These are phyloP conservation scores for Puccinia hordei DNA, from an alignment of 1,284 basidiomycete species.

Conservation along the genomic window DNA sequence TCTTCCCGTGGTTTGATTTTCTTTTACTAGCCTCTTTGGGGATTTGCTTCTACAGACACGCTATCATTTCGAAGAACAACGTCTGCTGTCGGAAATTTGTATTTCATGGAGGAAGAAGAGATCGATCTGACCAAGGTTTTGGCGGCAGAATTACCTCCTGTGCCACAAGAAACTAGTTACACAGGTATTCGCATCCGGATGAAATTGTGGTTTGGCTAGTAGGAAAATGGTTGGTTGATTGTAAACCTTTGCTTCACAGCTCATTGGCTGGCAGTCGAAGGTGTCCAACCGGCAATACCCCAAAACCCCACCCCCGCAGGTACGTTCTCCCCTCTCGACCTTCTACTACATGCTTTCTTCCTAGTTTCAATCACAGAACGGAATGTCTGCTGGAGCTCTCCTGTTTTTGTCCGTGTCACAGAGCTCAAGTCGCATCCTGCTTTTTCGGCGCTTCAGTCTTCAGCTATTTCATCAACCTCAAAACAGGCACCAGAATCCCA, in stretches of 20 bases:
- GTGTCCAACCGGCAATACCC: conserved; percentile 91
- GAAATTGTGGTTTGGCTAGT: conserved; percentile 44
- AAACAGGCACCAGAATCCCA: conserved; percentile 57
- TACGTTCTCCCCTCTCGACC: conserved; percentile 40
- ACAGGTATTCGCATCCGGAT: conserved; percentile 59
- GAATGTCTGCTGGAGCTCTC: conserved; percentile 55
- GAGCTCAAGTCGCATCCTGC: conserved; percentile 30
- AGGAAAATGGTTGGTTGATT: conserved; percentile 56
- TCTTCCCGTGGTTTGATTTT: not conserved
- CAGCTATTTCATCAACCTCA: conserved; percentile 44
- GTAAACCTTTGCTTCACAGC: conserved; percentile 62
- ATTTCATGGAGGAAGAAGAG: conserved; percentile 94
- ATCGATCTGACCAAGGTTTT: conserved; percentile 91
- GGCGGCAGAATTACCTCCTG: conserved; percentile 74
- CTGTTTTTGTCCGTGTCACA: not conserved
- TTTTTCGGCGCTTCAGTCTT: conserved; percentile 6
- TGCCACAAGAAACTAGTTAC: conserved; percentile 77
- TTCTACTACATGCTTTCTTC: conserved; percentile 35
- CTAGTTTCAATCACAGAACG: conserved; percentile 53
- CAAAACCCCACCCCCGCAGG: conserved; percentile 78
- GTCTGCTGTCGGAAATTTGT: conserved; percentile 65
- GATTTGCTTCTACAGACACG: conserved; percentile 54
- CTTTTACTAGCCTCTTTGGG: conserved; percentile 56
- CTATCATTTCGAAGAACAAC: conserved; percentile 59
- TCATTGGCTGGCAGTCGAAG: conserved; percentile 97